Conservation (phyloP, 2,329 filamentous ascomycete genomes). For the Penicillium paneum region DNA sequence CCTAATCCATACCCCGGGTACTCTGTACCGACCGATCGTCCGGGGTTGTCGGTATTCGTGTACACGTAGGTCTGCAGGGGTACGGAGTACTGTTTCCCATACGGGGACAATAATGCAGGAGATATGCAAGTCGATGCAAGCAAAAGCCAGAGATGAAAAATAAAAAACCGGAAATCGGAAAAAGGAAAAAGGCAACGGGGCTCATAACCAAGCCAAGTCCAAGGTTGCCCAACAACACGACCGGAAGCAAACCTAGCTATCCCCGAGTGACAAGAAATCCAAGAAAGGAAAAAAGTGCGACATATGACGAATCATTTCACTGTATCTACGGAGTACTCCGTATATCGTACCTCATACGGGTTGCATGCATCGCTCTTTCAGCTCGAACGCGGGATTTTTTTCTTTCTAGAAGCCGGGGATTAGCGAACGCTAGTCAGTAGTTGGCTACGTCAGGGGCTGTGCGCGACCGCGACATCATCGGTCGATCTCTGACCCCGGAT, state of each 20-base stretch:
- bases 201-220: neutral
- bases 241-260: neutral
- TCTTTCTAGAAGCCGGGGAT: constrained; percentile 16
- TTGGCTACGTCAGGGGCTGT: constrained; percentile 11
- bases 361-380: neutral
- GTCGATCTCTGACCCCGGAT: constrained; percentile 7
- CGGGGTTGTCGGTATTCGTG: neutral
- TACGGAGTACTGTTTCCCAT: neutral
- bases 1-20: neutral
- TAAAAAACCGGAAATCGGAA: too few relatives aligned
- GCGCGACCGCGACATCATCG: constrained; percentile 8
- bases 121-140: neutral
- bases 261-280: neutral
- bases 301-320: neutral
- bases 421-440: constrained; percentile 5
- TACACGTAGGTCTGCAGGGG: neutral
- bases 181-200: neutral
- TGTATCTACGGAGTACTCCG: too few relatives aligned
- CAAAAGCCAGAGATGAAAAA: neutral
- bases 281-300: neutral
- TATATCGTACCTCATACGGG: too few relatives aligned
- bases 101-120: neutral
- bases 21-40: neutral
- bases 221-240: neutral
- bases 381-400: constrained; percentile 20